Percentiles rank a stretch among this genome's conserved stretches.
phyloP scores from a whole-genome alignment of 75 land plant genomes.

The Adiantum capillusveneris region DNA sequence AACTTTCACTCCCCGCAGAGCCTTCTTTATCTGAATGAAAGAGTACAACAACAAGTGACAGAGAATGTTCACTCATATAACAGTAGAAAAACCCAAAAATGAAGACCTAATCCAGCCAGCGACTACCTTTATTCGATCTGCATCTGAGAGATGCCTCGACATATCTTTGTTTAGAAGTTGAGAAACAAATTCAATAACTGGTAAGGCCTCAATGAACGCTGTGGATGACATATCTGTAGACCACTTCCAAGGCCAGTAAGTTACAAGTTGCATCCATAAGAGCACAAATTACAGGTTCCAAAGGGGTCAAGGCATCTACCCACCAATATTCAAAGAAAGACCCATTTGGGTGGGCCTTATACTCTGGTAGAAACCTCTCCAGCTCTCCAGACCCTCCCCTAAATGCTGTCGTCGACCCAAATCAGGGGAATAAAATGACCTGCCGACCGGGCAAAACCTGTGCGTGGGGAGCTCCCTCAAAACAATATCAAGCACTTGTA shows the following conservation, averaged over 20 bases:
- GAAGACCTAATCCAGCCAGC: too few relatives aligned
- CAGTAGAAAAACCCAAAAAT: too few relatives aligned
- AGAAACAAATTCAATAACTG: constrained; percentile 71
- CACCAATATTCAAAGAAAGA: constrained; percentile 92
- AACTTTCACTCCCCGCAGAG: constrained; percentile 80
- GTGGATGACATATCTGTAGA: constrained; percentile 79
- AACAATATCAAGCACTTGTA: constrained; percentile 94
- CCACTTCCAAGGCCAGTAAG: not conserved
- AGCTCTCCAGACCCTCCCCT: constrained; percentile 94
- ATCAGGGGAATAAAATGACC: constrained; percentile 91
- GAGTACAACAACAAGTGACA: too few relatives aligned
- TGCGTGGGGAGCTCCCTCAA: constrained; percentile 87
- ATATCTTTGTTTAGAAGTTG: constrained; percentile 63
- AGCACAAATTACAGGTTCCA: too few relatives aligned
- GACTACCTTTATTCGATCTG: constrained; percentile 81
- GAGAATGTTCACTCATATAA: too few relatives aligned
- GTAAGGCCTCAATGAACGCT: constrained; percentile 82
- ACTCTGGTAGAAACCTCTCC: constrained; percentile 98
- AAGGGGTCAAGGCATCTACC: too few relatives aligned
- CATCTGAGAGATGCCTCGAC: constrained; percentile 53
- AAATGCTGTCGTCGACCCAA: constrained; percentile 61
- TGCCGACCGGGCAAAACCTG: constrained; percentile 90
- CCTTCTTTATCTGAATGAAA: constrained; percentile 58
- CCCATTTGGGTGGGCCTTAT: constrained; percentile 99
- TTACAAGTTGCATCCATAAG: not conserved